phyloP scores from a whole-genome alignment of 2,329 filamentous ascomycete species.

The Fusarium nisikadoi region DNA sequence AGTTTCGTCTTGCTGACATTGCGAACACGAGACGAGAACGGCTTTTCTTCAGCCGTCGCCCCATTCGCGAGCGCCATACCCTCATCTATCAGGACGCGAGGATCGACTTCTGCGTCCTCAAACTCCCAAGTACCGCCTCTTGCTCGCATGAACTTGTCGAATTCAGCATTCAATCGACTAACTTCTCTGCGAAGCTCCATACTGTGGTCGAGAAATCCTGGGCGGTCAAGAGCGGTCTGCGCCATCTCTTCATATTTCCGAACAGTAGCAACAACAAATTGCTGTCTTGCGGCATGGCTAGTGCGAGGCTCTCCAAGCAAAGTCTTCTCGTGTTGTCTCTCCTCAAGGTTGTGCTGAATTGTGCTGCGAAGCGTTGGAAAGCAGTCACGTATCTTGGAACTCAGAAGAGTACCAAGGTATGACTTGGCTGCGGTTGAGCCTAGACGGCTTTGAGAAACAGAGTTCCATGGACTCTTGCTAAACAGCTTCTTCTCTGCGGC shows the following conservation, averaged over 20 bases:
- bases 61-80: background rate
- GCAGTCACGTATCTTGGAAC: conserved; percentile 49
- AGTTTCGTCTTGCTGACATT: background rate
- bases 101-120: conserved; percentile 36
- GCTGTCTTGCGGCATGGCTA: conserved; percentile 33
- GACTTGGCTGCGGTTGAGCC: conserved; percentile 46
- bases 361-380: conserved; percentile 46
- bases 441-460: conserved; percentile 37
- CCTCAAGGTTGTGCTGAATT: conserved; percentile 35
- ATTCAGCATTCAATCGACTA: conserved; percentile 32
- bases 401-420: conserved; percentile 46
- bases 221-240: conserved; percentile 34
- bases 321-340: conserved; percentile 11
- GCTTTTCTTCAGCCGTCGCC: background rate
- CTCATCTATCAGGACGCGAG: background rate
- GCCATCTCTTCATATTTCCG: conserved; percentile 39
- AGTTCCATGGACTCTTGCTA: conserved; percentile 43
- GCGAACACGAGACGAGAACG: background rate
- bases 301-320: conserved; percentile 44
- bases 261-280: conserved; percentile 43
- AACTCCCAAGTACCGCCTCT: conserved; percentile 45
- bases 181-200: conserved; percentile 45
- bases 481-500: conserved; percentile 46
- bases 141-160: conserved; percentile 43
- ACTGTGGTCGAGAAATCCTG: conserved; percentile 34